phyloP scores from a whole-genome alignment of 1,284 basidiomycete genomes.

The Trametes versicolor region DNA sequence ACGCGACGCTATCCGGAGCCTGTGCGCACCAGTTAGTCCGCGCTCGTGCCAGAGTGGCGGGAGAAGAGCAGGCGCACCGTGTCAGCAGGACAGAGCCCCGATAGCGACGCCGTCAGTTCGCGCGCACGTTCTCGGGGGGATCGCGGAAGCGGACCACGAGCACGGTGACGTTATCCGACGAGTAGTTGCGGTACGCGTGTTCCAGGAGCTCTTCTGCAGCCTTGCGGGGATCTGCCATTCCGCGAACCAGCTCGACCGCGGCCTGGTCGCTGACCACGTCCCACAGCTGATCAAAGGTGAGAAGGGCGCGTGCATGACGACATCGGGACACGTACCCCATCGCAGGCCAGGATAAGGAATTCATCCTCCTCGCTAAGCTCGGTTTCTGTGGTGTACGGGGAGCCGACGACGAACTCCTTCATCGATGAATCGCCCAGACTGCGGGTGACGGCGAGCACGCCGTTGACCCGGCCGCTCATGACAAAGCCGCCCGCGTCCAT shows the following conservation, averaged over 20 bases:
- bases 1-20: constrained; percentile 32
- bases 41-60: too few species aligned
- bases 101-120: constrained; percentile 32
- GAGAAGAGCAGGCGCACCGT: constrained; percentile 18
- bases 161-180: constrained; percentile 92
- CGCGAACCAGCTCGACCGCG: constrained; percentile 88
- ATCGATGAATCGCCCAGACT: constrained; percentile 97
- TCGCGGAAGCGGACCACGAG: constrained; percentile 80
- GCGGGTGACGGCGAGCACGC: constrained; percentile 95
- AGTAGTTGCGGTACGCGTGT: constrained; percentile 88
- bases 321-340: constrained; percentile 77
- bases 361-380: constrained; percentile 91
- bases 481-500: constrained; percentile 98
- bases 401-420: constrained; percentile 99
- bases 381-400: constrained; percentile 98
- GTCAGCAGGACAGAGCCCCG: constrained; percentile 26
- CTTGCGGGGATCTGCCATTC: constrained; percentile 82
- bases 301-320: constrained; percentile 10
- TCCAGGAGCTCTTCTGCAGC: constrained; percentile 85
- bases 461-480: constrained; percentile 98
- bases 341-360: constrained; percentile 96
- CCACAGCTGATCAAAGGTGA: constrained; percentile 81
- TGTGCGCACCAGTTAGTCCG: background rate
- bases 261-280: constrained; percentile 94
- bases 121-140: constrained; percentile 38